Percentiles rank a stretch among this genome's conserved stretches.
phyloP scores from a whole-genome alignment of 2,329 filamentous ascomycete species.

The Alternaria sp. region DNA sequence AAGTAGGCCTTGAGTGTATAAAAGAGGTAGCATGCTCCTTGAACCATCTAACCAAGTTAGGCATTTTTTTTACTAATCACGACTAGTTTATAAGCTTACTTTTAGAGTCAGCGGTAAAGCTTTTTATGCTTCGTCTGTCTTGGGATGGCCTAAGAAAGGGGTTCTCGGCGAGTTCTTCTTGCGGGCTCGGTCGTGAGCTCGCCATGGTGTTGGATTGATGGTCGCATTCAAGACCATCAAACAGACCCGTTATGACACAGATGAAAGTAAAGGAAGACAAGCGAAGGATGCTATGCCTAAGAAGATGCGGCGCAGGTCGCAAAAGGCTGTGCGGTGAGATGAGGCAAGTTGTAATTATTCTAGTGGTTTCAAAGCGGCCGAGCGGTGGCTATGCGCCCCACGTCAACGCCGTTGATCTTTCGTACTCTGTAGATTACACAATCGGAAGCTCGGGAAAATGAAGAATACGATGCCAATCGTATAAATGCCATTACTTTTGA shows the following conservation, averaged over 20 bases:
- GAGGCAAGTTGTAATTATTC: conserved; percentile 9
- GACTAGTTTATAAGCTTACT: conserved; percentile 1
- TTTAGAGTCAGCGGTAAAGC: conserved; percentile 7
- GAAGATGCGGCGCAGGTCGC: conserved; percentile 7
- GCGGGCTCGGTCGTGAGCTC: conserved; percentile 5
- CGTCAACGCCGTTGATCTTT: conserved; percentile 7
- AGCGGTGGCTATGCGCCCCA: conserved; percentile 9
- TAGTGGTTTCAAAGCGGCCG: conserved; percentile 11
- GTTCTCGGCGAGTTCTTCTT: conserved; percentile 5
- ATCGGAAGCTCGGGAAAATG: neutral
- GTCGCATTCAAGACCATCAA: conserved; percentile 1
- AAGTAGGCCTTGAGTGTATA: conserved; percentile 13
- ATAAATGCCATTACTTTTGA: conserved; percentile 15
- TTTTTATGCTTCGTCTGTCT: conserved; percentile 9
- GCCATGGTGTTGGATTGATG: conserved; percentile 8
- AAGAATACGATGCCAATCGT: neutral
- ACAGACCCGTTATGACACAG: conserved; percentile 1
- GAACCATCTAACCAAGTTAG: conserved; percentile 12
- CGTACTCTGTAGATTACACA: neutral
- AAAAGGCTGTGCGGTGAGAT: conserved; percentile 5
- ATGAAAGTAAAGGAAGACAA: conserved; percentile 1
- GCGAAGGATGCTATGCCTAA: neutral
- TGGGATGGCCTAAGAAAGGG: conserved; percentile 16
- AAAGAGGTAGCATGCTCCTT: conserved; percentile 15
- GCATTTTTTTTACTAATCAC: neutral